Conservation (phyloP, 148 eudicot genomes). For the Amaranthus palmeri region DNA sequence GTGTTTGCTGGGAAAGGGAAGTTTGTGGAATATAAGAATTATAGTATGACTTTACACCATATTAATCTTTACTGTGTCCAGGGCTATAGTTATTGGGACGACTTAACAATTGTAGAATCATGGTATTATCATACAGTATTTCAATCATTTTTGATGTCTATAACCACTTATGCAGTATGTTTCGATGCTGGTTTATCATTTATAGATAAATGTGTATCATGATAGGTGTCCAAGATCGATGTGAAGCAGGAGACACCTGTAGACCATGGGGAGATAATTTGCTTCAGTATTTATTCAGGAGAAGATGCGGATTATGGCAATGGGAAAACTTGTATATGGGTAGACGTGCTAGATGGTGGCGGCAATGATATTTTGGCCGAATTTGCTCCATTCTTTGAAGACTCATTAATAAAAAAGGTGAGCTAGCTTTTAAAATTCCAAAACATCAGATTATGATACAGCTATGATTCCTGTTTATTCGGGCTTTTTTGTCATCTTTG, state of each 20-base stretch:
- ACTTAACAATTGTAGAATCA: neutral
- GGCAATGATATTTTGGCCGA: conserved; percentile 58
- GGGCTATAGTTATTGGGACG: neutral
- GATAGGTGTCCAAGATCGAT: conserved; percentile 83
- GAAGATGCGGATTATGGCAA: conserved; percentile 67
- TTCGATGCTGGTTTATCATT: conserved; percentile 13
- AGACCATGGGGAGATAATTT: conserved; percentile 87
- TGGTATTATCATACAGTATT: neutral
- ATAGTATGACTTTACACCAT: too few species aligned
- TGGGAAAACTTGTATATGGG: conserved; percentile 94
- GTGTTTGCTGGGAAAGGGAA: neutral
- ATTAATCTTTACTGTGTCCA: too few species aligned
- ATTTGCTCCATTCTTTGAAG: conserved; percentile 93
- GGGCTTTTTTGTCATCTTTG: conserved; percentile 10
- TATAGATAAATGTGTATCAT: conserved; percentile 16
- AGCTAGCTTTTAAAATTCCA: neutral
- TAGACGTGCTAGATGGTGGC: conserved; percentile 89
- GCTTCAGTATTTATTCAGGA: conserved; percentile 96
- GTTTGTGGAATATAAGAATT: neutral
- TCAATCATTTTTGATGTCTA: conserved; percentile 5
- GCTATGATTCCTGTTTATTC: conserved; percentile 1
- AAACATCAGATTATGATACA: neutral
- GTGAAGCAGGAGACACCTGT: conserved; percentile 96
- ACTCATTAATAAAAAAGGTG: conserved; percentile 79
- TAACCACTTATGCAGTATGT: neutral